These are phyloP conservation scores for Senna siamea DNA, from an alignment of 306 rosid genomes.

Conservation along the genomic window DNA sequence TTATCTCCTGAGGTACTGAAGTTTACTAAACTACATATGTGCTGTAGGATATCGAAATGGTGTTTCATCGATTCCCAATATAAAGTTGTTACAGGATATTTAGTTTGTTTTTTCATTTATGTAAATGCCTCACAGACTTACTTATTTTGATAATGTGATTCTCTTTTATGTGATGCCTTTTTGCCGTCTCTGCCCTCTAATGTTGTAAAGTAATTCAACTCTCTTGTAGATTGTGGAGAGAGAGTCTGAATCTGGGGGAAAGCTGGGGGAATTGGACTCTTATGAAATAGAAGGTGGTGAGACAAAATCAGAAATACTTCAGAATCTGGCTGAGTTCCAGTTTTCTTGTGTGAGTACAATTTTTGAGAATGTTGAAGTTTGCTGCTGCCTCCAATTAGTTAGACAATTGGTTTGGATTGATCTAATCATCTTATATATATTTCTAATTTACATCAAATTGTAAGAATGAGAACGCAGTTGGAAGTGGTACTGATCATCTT, in stretches of 20 bases:
- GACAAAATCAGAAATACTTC: constrained; percentile 88
- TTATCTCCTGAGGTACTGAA: constrained; percentile 89
- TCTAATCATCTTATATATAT: background rate
- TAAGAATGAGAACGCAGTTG: background rate
- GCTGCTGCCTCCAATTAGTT: background rate
- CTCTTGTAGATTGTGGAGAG: constrained; percentile 70
- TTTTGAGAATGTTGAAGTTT: constrained; percentile 13
- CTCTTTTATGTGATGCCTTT: constrained; percentile 26
- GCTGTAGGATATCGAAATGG: background rate
- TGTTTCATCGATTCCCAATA: background rate
- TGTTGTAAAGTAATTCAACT: constrained; percentile 23
- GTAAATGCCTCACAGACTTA: constrained; percentile 17
- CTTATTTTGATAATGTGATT: constrained; percentile 1
- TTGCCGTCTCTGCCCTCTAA: constrained; percentile 8
- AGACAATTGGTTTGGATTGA: background rate
- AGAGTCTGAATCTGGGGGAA: constrained; percentile 90
- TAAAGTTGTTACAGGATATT: background rate
- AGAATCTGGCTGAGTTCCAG: constrained; percentile 93
- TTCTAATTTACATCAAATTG: background rate
- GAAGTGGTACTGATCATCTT: background rate
- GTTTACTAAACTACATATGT: background rate
- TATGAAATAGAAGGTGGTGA: constrained; percentile 99
- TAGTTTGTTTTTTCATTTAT: constrained; percentile 12
- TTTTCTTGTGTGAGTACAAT: constrained; percentile 86
- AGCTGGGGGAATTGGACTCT: constrained; percentile 78